Evolutionary conservation across 2,329 filamentous ascomycete species (phyloP), one percentile per base, ranked within the genome.

Genomic region (Pseudonectria buxi): DNA sequence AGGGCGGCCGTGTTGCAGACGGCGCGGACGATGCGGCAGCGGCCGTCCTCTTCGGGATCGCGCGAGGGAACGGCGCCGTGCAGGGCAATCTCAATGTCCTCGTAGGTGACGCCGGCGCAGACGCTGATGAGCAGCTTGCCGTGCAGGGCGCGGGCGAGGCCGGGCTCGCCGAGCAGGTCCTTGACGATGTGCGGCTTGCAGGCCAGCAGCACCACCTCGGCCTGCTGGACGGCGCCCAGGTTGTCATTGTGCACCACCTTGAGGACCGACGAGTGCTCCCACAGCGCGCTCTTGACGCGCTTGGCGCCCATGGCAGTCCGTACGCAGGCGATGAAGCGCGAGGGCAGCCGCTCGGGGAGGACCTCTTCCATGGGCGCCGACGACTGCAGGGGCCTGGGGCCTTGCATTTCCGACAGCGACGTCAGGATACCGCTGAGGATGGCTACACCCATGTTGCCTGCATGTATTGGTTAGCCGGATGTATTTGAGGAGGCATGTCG

Each of bases 1-100:
- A 85, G 72, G 16, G 81, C 80, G 10, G 86, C 86, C 0, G 84
- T 89, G 65, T 94, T 94, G 49, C 86, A 86, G 76, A 94, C 87
- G 36, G 83, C 86, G 24, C 86, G 73, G 4, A 94, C 80, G 29
- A 92, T 71, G 28, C 74, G 68, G 59, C 76, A 83, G 26, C 68
- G 63, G 18, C 68, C 67, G 36, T 68, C 66, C 36, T 63, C 57
- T 5, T 64, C 62, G 12, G 65, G 58, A 46, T 65, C 62, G 42
- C 68, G 61, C n/a, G 62, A 60, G 26, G 70, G 66, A 14, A 71
- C 62, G 9, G 67, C 63, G 16, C 72, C 71, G 51, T 84, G 79
- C 10, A 90, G 61, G 24, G 76, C 72, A 12, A 64, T 63, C 52
- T 81, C 74, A 44, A 94, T 78, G 51, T 88, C 78, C 32, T 74